Conservation (phyloP, 805 yeast genomes). For the Wickerhamomyces silvicola region DNA sequence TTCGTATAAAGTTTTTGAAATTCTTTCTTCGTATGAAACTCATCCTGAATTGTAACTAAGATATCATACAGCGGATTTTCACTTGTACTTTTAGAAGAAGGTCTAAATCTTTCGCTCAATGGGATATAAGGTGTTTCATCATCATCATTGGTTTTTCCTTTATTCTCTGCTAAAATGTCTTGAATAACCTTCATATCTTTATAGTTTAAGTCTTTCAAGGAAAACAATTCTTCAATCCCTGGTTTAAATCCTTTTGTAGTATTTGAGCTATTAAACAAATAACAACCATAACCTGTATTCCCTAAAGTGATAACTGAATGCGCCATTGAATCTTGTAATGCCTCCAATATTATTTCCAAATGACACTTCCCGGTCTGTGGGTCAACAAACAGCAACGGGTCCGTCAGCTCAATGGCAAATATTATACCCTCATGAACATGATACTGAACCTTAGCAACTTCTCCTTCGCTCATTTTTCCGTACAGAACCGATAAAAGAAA, state of each 20-base stretch:
- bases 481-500: background rate
- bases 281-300: constrained; percentile 69
- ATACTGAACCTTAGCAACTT: constrained; percentile 12
- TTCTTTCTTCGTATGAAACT: constrained; percentile 37
- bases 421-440: constrained; percentile 58
- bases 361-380: constrained; percentile 33
- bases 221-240: constrained; percentile 45
- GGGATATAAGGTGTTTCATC: constrained; percentile 17
- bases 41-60: constrained; percentile 48
- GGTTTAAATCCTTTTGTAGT: constrained; percentile 27
- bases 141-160: constrained; percentile 11
- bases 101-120: constrained; percentile 24
- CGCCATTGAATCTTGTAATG: constrained; percentile 56
- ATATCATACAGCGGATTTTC: constrained; percentile 33
- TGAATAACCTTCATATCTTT: constrained; percentile 50
- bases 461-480: constrained; percentile 1
- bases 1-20: constrained; percentile 41
- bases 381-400: constrained; percentile 35
- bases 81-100: constrained; percentile 16
- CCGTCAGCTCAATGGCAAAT: constrained; percentile 55
- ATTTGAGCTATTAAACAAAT: constrained; percentile 45
- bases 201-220: constrained; percentile 48
- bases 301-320: constrained; percentile 61
- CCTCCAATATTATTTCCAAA: constrained; percentile 45
- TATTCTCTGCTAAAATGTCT: constrained; percentile 41